A percentile compares a stretch with the other conserved stretches of the same genome.
phyloP scores from a whole-genome alignment of 2,329 filamentous ascomycete genomes.

The Monosporascus sp. region DNA sequence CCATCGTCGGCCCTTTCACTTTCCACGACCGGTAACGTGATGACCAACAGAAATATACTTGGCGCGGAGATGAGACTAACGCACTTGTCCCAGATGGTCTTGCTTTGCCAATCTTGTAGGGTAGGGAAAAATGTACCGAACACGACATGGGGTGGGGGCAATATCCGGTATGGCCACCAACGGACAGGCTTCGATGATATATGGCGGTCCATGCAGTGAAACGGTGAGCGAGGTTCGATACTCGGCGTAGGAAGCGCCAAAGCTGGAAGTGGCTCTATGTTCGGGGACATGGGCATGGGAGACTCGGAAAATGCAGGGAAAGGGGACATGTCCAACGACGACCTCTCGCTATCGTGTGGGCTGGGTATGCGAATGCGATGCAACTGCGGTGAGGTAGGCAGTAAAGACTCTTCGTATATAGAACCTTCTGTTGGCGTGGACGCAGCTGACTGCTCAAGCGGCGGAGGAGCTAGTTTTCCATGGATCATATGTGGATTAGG shows the following conservation, averaged over 20 bases:
- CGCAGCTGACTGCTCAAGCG: slow-evolving; percentile 8
- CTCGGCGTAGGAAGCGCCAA: slow-evolving; percentile 50
- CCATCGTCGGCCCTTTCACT: slow-evolving; percentile 51
- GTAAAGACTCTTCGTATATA: slow-evolving; percentile 8
- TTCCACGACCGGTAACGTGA: slow-evolving; percentile 89
- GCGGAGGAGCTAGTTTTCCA: slow-evolving; percentile 28
- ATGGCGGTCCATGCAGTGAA: slow-evolving; percentile 37
- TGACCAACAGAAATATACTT: slow-evolving; percentile 82
- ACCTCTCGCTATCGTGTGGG: slow-evolving; percentile 37
- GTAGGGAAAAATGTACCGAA: slow-evolving; percentile 80
- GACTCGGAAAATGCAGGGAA: slow-evolving; percentile 67
- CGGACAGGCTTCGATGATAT: slow-evolving; percentile 44
- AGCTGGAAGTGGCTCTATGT: slow-evolving; percentile 43
- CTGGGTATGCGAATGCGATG: slow-evolving; percentile 44
- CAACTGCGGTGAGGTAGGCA: slow-evolving; percentile 21
- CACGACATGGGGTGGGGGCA: slow-evolving; percentile 69
- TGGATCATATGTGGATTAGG: slow-evolving; percentile 22
- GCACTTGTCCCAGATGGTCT: slow-evolving; percentile 77
- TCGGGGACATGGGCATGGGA: slow-evolving; percentile 39
- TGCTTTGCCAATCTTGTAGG: slow-evolving; percentile 73
- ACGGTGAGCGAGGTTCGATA: slow-evolving; percentile 38
- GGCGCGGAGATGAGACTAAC: slow-evolving; percentile 80
- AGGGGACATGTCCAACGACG: slow-evolving; percentile 49
- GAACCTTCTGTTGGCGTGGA: slow-evolving; percentile 11
- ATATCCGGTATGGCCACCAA: slow-evolving; percentile 77